phyloP scores from a whole-genome alignment of 2,329 filamentous ascomycete genomes.

The Chaetoscypha palmicola region DNA sequence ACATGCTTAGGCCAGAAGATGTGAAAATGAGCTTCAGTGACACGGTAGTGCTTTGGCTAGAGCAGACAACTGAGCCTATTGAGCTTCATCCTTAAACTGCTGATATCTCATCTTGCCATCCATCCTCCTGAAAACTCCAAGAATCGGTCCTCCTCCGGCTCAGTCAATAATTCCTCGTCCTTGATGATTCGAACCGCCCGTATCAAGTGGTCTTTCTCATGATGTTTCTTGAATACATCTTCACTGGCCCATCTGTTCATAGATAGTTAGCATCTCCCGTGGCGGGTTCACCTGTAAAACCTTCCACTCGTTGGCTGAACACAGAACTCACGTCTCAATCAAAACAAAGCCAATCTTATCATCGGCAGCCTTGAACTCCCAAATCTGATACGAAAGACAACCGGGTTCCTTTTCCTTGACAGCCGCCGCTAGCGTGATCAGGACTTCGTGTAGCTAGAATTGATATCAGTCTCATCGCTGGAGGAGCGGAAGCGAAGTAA shows the following conservation, averaged over 20 bases:
- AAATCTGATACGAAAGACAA: not conserved
- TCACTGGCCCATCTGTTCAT: not conserved
- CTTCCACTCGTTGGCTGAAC: not conserved
- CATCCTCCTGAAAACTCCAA: not conserved
- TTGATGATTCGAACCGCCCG: not conserved
- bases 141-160: not conserved
- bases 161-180: not conserved
- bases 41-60: no score
- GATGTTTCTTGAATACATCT: not conserved
- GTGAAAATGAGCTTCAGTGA: no score
- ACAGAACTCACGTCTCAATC: not conserved
- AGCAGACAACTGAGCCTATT: no score
- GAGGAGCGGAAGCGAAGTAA: not conserved
- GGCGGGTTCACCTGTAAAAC: not conserved
- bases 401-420: not conserved
- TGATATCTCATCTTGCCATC: not conserved
- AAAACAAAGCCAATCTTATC: not conserved
- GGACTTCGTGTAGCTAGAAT: not conserved
- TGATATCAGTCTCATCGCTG: not conserved
- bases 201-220: not conserved
- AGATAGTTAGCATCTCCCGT: not conserved
- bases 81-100: no score
- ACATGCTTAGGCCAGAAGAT: no score
- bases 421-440: not conserved
- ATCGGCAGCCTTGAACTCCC: not conserved